phyloP scores from a whole-genome alignment of 345 rosid species.

The Eucalyptus brandiana region DNA sequence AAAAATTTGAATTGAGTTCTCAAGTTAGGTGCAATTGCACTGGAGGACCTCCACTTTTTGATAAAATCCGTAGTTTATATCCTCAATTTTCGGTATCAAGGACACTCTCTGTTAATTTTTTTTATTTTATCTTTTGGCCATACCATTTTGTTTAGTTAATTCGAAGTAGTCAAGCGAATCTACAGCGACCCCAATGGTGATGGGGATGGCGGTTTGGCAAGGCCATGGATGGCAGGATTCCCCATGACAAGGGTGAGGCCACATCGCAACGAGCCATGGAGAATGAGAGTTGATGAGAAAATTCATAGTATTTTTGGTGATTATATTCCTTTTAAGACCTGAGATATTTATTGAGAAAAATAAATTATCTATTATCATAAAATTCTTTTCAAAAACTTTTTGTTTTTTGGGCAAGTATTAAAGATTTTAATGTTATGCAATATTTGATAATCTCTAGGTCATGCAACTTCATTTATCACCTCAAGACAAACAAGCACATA shows the following conservation, averaged over 20 bases:
- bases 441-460: not conserved
- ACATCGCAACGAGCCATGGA: fast-evolving
- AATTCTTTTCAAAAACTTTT: no score
- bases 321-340: not conserved
- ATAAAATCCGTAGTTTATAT: not conserved
- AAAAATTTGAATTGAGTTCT: not conserved
- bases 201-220: not conserved
- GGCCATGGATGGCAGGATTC: not conserved
- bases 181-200: fast-evolving
- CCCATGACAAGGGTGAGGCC: fast-evolving
- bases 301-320: fast-evolving
- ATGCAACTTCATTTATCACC: not conserved
- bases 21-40: not conserved
- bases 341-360: not conserved
- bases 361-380: not conserved
- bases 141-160: not conserved
- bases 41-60: not conserved
- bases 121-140: not conserved
- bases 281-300: not conserved
- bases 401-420: no score
- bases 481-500: not conserved
- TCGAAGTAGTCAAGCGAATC: fast-evolving
- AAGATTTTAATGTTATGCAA: not conserved
- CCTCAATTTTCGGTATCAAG: not conserved
- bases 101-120: not conserved